phyloP scores from a whole-genome alignment of 2,329 filamentous ascomycete genomes.

The Rhinocladiella mackenziei region DNA sequence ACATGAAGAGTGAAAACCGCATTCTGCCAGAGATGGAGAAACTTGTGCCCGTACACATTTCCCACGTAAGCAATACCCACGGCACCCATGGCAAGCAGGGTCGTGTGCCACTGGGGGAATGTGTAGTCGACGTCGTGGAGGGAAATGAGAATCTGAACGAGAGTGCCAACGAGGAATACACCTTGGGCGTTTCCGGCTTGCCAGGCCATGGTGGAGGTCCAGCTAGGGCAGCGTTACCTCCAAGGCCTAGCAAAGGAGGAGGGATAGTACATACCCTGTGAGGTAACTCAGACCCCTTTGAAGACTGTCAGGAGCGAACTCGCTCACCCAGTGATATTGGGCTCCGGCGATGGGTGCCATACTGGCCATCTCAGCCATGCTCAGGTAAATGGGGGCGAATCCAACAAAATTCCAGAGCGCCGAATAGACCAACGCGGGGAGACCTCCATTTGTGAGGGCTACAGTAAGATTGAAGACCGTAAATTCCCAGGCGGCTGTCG shows the following conservation, averaged over 20 bases:
- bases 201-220: slow-evolving; percentile 50
- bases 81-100: slow-evolving; percentile 47
- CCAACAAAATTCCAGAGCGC: slow-evolving; percentile 56
- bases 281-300: slow-evolving; percentile 55
- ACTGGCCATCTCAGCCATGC: slow-evolving; percentile 61
- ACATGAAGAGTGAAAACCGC: slow-evolving; percentile 39
- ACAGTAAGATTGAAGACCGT: slow-evolving; percentile 23
- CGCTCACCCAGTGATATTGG: slow-evolving; percentile 51
- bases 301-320: slow-evolving; percentile 47
- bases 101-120: slow-evolving; percentile 47
- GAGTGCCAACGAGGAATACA: slow-evolving; percentile 46
- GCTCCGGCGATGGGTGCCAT: slow-evolving; percentile 47
- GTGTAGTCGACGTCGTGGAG: slow-evolving; percentile 42
- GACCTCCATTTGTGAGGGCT: slow-evolving; percentile 30
- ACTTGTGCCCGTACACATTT: slow-evolving; percentile 37
- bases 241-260: too few relatives aligned
- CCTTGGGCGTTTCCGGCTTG: slow-evolving; percentile 49
- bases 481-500: slow-evolving; percentile 40
- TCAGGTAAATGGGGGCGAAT: slow-evolving; percentile 57
- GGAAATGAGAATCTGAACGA: slow-evolving; percentile 46
- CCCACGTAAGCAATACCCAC: slow-evolving; percentile 42
- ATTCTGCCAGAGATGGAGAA: slow-evolving; percentile 39
- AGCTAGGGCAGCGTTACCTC: too few relatives aligned
- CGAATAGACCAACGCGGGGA: slow-evolving; percentile 31
- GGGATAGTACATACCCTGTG: too few relatives aligned